Base-by-base conservation (phyloP, 23 red algal genomes). In the Pyropia haitanensis region DNA sequence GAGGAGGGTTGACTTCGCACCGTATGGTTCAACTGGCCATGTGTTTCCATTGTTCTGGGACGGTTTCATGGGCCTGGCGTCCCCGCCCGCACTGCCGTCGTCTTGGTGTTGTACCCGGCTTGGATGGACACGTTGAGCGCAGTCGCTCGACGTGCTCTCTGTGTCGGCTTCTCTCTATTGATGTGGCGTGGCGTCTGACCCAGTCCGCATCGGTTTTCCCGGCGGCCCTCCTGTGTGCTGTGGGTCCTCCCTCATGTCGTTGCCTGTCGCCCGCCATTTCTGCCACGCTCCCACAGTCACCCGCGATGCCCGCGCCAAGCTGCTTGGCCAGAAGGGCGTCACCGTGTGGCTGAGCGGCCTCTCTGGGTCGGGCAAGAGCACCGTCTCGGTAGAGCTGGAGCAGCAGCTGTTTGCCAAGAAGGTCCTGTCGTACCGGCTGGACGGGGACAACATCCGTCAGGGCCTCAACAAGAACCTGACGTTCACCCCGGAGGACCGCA, bases 331-430 rank as follows among this genome's bases (percentile, higher is more conserved):
- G 53, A 56, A 57, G 34, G 94, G 94, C 50, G 70, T 72, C 9
- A 98, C 94, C 1, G 75, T 98, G n/a, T 98, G 94, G 94, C 72
- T 98, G 19, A 98, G 75, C 10, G 94, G 94, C 2, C 79, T 98
- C 14, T 87, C 85, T 51, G 94, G 86, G 9, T 89, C 94, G 25
- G 94, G 94, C 39, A 98, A 98, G 70, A 91, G 86, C 10, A 98
- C 94, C 1, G 73, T 98, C 15, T 83, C 86, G 2, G 85, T 87
- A 14, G 74, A 64, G 17, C 74, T 98, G 48, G 94, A 98, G 71
- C 73, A 91, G 53, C 71, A 78, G 73, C 64, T 98, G 62, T 87
- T 98, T 56, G 66, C 73, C 65, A 71, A 70, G 49, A 80, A 86
- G 23, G 82, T 70, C 60, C 32, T 90, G 13, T 67, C 80, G 12